phyloP scores from a whole-genome alignment of 1,284 basidiomycete species.

The Ceratorhiza oryzae-sativae region DNA sequence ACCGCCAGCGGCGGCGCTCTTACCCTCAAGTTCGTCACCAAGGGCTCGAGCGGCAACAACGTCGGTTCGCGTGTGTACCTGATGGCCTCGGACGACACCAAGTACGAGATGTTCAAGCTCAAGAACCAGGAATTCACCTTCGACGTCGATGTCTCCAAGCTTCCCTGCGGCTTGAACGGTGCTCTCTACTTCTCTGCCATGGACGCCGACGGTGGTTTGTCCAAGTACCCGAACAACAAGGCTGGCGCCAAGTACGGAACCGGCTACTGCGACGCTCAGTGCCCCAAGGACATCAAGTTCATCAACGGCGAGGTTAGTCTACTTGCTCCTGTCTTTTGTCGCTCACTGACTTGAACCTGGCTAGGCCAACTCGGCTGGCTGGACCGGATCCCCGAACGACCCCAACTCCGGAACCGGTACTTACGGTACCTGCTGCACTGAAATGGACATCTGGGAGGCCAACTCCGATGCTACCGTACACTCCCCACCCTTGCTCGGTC shows the following conservation, averaged over 20 bases:
- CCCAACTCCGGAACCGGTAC: constrained; percentile 54
- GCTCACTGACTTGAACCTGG: constrained; percentile 50
- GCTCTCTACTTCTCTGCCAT: constrained; percentile 53
- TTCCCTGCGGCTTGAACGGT: constrained; percentile 61
- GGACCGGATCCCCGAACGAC: constrained; percentile 43
- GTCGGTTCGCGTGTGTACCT: constrained; percentile 70
- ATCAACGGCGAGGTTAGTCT: constrained; percentile 59
- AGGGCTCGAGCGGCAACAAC: constrained; percentile 69
- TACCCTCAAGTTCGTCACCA: constrained; percentile 83
- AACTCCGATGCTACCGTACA: constrained; percentile 44
- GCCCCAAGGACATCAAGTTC: constrained; percentile 61
- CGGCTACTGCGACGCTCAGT: constrained; percentile 52
- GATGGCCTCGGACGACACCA: constrained; percentile 51
- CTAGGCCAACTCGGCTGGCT: constrained; percentile 49
- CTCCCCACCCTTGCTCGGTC: constrained; percentile 9
- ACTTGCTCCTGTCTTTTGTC: background rate
- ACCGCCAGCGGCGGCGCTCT: constrained; percentile 57
- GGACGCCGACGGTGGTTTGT: constrained; percentile 45
- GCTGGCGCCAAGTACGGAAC: constrained; percentile 49
- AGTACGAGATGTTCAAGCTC: constrained; percentile 62
- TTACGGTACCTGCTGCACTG: constrained; percentile 56
- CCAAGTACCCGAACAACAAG: constrained; percentile 45
- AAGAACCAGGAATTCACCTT: constrained; percentile 64
- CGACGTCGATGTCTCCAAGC: constrained; percentile 63
- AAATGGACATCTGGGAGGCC: constrained; percentile 57